These are phyloP conservation scores for Physcomitrium patens DNA, from an alignment of 225 moss, liverwort and hornwort genomes.

Conservation along the genomic window DNA sequence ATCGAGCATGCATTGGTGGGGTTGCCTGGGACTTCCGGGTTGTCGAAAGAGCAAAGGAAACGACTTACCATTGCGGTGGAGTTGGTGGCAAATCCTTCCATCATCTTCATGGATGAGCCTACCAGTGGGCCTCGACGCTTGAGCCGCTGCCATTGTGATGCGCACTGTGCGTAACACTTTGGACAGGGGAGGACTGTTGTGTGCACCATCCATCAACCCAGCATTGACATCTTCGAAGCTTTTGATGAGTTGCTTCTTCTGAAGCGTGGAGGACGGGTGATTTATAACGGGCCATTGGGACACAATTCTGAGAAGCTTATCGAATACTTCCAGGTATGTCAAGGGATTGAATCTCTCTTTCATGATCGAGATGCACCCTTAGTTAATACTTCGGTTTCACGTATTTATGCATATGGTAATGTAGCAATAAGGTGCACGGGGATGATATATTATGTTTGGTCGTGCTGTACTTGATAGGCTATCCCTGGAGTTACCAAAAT, in stretches of 20 bases:
- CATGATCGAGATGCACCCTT: not conserved
- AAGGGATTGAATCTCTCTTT: not conserved
- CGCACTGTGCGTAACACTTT: slow-evolving; percentile 71
- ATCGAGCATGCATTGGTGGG: slow-evolving; percentile 68
- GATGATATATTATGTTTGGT: no score
- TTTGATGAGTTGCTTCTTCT: slow-evolving; percentile 83
- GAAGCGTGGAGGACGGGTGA: slow-evolving; percentile 75
- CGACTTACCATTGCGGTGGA: slow-evolving; percentile 84
- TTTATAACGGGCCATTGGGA: slow-evolving; percentile 76
- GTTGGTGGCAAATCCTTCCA: slow-evolving; percentile 89
- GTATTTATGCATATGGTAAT: no score
- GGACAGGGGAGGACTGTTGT: slow-evolving; percentile 83
- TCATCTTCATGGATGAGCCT: slow-evolving; percentile 88
- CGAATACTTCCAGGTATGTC: slow-evolving; percentile 53
- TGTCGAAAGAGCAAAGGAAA: slow-evolving; percentile 82
- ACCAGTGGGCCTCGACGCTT: slow-evolving; percentile 71
- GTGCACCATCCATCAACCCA: slow-evolving; percentile 81
- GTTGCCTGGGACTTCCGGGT: slow-evolving; percentile 63
- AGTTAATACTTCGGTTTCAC: not conserved
- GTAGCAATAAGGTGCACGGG: no score
- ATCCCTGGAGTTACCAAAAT: slow-evolving; percentile 46
- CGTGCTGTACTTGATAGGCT: slow-evolving; percentile 1
- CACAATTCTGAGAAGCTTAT: slow-evolving; percentile 58
- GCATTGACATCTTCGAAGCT: slow-evolving; percentile 76
- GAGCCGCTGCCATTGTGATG: slow-evolving; percentile 79